Evolutionary conservation across 768 basidiomycete genomes (phyloP).

Genomic region (Kondoa subrosea): DNA sequence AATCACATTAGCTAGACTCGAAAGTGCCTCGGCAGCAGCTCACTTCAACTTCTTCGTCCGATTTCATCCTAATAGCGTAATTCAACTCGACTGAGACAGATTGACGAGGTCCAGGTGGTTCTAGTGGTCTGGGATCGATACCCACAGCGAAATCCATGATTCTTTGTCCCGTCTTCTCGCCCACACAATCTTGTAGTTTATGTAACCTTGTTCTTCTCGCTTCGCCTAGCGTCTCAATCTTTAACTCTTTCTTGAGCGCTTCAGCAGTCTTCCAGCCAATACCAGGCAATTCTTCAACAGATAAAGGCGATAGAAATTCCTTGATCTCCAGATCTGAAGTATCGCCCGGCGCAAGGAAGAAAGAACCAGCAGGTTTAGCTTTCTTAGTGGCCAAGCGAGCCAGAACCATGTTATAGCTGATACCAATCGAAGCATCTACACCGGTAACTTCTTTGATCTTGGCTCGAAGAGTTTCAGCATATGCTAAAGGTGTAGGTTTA

Average conservation of each 20-base stretch:
- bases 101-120: constrained; percentile 70
- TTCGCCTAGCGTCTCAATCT: constrained; percentile 52
- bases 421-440: constrained; percentile 63
- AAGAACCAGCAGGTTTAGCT: constrained; percentile 81
- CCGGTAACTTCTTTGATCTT: constrained; percentile 61
- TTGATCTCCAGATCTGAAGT: constrained; percentile 24
- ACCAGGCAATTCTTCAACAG: constrained; percentile 67
- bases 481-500: constrained; percentile 24
- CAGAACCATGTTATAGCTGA: constrained; percentile 77
- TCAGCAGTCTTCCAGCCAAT: constrained; percentile 60
- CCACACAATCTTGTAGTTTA: constrained; percentile 50
- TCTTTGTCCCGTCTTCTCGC: constrained; percentile 64
- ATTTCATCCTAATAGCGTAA: constrained; percentile 86
- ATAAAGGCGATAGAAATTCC: constrained; percentile 47
- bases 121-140: constrained; percentile 59
- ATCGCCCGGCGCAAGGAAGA: constrained; percentile 44
- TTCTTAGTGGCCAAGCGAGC: constrained; percentile 76
- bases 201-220: constrained; percentile 34
- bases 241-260: constrained; percentile 48
- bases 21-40: neutral
- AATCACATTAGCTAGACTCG: neutral
- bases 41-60: constrained; percentile 57
- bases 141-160: constrained; percentile 71
- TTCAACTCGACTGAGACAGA: constrained; percentile 91
- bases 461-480: constrained; percentile 63